Conservation (phyloP, 148 eudicot species). For the Mesembryanthemum crystallinum region DNA sequence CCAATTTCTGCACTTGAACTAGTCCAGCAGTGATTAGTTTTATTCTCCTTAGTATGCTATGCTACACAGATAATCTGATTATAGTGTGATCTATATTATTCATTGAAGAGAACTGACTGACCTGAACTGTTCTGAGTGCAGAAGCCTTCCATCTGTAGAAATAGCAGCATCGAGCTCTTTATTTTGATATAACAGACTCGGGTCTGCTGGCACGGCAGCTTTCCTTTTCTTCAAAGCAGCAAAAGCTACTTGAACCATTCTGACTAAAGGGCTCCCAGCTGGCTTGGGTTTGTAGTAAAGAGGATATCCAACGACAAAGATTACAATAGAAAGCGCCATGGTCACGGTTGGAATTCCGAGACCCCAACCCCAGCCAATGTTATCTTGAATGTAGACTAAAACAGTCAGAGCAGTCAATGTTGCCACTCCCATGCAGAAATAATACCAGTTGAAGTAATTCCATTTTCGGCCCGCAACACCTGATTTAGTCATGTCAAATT, state of each 20-base stretch:
- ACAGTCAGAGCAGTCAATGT: conserved; percentile 42
- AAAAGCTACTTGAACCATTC: conserved; percentile 56
- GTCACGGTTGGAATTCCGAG: conserved; percentile 45
- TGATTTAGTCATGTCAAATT: conserved; percentile 59
- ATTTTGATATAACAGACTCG: conserved; percentile 52
- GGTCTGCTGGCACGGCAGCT: conserved; percentile 41
- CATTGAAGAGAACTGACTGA: conserved; percentile 26
- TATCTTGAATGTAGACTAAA: conserved; percentile 52
- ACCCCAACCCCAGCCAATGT: conserved; percentile 57
- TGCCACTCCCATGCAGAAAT: conserved; percentile 37
- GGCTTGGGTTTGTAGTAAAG: conserved; percentile 61
- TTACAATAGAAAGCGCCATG: conserved; percentile 32
- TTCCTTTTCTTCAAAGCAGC: conserved; percentile 72
- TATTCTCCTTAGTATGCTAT: background rate
- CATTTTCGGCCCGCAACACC: conserved; percentile 60
- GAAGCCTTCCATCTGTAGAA: conserved; percentile 41
- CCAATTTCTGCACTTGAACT: too few relatives aligned
- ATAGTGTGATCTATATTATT: too few relatives aligned
- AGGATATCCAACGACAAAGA: conserved; percentile 39
- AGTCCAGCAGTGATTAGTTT: background rate
- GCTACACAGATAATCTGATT: too few relatives aligned
- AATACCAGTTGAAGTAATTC: conserved; percentile 55
- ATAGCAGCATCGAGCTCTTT: conserved; percentile 36
- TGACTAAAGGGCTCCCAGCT: conserved; percentile 75
- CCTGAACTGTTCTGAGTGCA: conserved; percentile 57